Evolutionary conservation across 805 yeast genomes (phyloP), one percentile per base, ranked within the genome.

Genomic region (Jamesozyma lodderae): DNA sequence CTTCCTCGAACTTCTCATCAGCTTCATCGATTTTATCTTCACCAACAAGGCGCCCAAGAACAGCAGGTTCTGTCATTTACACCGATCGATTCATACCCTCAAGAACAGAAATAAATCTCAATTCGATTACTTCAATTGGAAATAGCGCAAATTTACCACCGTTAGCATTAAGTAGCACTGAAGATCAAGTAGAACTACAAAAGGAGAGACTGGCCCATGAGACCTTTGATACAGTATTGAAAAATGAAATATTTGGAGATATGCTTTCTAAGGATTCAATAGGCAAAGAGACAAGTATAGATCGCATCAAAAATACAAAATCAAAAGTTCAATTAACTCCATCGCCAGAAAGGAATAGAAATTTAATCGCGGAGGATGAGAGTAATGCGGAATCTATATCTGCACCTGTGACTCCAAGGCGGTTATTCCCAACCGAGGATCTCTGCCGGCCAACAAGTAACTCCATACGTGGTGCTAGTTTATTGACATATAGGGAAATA

Each of bases 181-280:
- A 63, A 6, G 77, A 72, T 36, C 94, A 82, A 49, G 63, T 81
- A 17, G 92, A 83, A 44, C 64, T 68, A 27, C 72, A 79, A 45
- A 69, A 77, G 46, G 85, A 79, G 52, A 81, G 79, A 48, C 94
- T 84, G 52, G 95, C 96, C 4, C 84, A 84, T 55, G 67, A 81
- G 46, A 84, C 95, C 0, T 92, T 88, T 60, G 79, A 88, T 39
- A 77, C 90, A 0, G 83, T 92, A 2, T 64, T 92, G 34, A 81
- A 83, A 49, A 83, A 94, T 24, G 98, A 92, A 58, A 63, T 92
- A 25, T 92, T 92, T 66, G 97, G 96, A 13, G 92, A 81, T 53
- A 75, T 82, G 43, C 75, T 85, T 4, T 85, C 88, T 4, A 68
- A 47, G 34, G 57, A 51, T 40, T 40, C 55, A 14, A 47, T 52